A percentile compares a stretch with the other conserved stretches of the same genome.
Evolutionary conservation across 768 basidiomycete genomes (phyloP).

Genomic region (Boletellus ananiceps): DNA sequence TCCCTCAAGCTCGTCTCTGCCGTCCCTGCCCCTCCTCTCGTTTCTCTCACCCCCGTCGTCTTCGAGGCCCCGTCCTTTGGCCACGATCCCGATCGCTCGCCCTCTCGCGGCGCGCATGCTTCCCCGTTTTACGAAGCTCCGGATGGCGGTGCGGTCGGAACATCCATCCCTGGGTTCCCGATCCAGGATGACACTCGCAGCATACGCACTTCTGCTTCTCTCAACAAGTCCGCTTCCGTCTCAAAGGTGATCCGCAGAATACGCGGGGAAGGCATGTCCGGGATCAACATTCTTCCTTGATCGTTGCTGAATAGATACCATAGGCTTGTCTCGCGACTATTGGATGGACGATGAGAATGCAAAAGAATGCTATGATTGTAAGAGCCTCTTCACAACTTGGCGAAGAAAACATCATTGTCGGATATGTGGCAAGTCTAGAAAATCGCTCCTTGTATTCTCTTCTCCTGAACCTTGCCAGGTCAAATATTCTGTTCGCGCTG

Average conservation of each 20-base stretch:
- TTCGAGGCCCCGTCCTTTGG: constrained; percentile 72
- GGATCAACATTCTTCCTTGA: constrained; percentile 1
- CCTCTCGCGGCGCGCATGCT: constrained; percentile 47
- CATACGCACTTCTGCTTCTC: constrained; percentile 66
- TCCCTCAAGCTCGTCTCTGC: constrained; percentile 50
- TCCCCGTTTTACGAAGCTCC: constrained; percentile 51
- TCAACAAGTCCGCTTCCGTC: constrained; percentile 76
- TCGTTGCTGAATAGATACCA: constrained; percentile 6
- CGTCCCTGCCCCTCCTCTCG: constrained; percentile 71
- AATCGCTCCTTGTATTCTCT: neutral
- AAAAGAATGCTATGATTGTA: constrained; percentile 95
- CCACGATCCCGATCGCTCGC: constrained; percentile 57
- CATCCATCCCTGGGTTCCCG: constrained; percentile 87
- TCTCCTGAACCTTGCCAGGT: constrained; percentile 42
- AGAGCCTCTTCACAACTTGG: constrained; percentile 92
- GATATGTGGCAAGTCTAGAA: constrained; percentile 69
- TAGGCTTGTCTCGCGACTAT: constrained; percentile 88
- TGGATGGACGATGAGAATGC: constrained; percentile 99
- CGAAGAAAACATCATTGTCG: constrained; percentile 96
- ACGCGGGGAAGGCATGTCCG: constrained; percentile 73
- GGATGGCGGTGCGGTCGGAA: constrained; percentile 58
- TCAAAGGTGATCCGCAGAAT: constrained; percentile 89
- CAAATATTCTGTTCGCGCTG: constrained; percentile 98
- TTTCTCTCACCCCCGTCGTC: constrained; percentile 81
- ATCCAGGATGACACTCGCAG: constrained; percentile 89